A percentile compares a stretch with the other conserved stretches of the same genome.
These are phyloP conservation scores for Teunomyces atbi DNA, from an alignment of 805 yeast genomes.

Conservation along the genomic window DNA sequence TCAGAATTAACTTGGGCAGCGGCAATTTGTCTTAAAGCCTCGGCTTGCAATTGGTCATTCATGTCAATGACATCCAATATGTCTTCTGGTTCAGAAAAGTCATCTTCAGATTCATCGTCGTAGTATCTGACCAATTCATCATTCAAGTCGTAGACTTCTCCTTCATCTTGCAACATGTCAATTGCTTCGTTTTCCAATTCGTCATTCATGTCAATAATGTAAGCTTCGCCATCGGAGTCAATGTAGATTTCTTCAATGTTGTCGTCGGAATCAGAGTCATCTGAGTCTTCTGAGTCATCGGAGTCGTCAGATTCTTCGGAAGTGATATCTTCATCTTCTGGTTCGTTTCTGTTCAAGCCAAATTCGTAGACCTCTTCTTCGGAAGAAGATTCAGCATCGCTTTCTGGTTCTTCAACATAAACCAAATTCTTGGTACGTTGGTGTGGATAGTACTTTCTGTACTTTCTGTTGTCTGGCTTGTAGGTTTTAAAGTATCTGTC, in stretches of 20 bases:
- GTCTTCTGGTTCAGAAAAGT: slow-evolving; percentile 26
- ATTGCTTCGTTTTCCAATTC: slow-evolving; percentile 31
- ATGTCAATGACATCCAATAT: slow-evolving; percentile 34
- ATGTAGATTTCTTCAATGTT: slow-evolving; percentile 13
- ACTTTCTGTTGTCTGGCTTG: slow-evolving; percentile 11
- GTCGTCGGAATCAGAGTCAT: slow-evolving; percentile 16
- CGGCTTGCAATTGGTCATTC: slow-evolving; percentile 39
- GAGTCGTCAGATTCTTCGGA: slow-evolving; percentile 14
- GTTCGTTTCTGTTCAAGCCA: slow-evolving; percentile 21
- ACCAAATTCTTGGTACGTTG: slow-evolving; percentile 28
- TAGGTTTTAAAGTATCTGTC: slow-evolving; percentile 3
- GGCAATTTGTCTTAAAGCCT: slow-evolving; percentile 31
- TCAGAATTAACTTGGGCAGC: slow-evolving; percentile 22
- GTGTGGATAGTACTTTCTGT: slow-evolving; percentile 27
- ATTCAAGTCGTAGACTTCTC: slow-evolving; percentile 6
- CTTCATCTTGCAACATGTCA: slow-evolving; percentile 22
- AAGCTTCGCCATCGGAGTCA: slow-evolving; percentile 14
- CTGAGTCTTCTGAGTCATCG: slow-evolving; percentile 14
- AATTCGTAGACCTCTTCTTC: slow-evolving; percentile 31
- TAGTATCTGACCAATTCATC: slow-evolving; percentile 5
- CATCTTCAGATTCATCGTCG: slow-evolving; percentile 12
- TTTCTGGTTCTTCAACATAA: slow-evolving; percentile 45
- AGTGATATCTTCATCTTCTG: slow-evolving; percentile 12
- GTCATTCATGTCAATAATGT: slow-evolving; percentile 30
- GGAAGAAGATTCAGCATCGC: slow-evolving; percentile 28